Evolutionary conservation across 495 filamentous ascomycete genomes (phyloP).

Genomic region (Penicillium malachiteum): DNA sequence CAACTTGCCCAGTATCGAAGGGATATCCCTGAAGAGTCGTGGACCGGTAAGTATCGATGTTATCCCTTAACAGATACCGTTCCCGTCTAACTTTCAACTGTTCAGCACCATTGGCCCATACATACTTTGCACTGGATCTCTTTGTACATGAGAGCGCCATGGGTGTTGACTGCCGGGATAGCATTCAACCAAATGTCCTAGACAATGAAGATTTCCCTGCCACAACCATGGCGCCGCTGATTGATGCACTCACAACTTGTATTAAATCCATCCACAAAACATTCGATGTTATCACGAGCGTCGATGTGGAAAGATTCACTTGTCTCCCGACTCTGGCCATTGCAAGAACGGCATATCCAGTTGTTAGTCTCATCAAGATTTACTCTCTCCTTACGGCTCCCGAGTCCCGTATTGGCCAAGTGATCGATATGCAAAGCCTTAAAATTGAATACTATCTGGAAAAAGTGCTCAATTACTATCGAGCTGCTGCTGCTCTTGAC

Average conservation of each 20-base stretch:
- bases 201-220: slow-evolving; percentile 17
- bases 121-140: slow-evolving; percentile 56
- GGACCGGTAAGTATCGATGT: slow-evolving; percentile 25
- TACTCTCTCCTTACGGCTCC: slow-evolving; percentile 73
- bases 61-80: background rate
- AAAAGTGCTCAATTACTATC: slow-evolving; percentile 63
- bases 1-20: slow-evolving; percentile 68
- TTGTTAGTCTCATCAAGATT: slow-evolving; percentile 85
- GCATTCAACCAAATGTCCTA: slow-evolving; percentile 16
- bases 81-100: slow-evolving; percentile 7
- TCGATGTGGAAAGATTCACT: slow-evolving; percentile 61
- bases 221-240: slow-evolving; percentile 55
- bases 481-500: slow-evolving; percentile 59
- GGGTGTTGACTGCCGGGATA: slow-evolving; percentile 64
- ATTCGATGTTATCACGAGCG: slow-evolving; percentile 64
- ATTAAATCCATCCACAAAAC: slow-evolving; percentile 71
- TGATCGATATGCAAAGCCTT: slow-evolving; percentile 73
- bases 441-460: slow-evolving; percentile 75
- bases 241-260: slow-evolving; percentile 70
- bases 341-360: slow-evolving; percentile 77
- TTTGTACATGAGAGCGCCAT: slow-evolving; percentile 88
- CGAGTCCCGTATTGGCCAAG: slow-evolving; percentile 67
- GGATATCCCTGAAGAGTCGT: slow-evolving; percentile 48
- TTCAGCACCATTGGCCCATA: slow-evolving; percentile 29
- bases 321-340: slow-evolving; percentile 74